Evolutionary conservation across 2,329 filamentous ascomycete genomes (phyloP).

Genomic region (Emmonsia crescens): DNA sequence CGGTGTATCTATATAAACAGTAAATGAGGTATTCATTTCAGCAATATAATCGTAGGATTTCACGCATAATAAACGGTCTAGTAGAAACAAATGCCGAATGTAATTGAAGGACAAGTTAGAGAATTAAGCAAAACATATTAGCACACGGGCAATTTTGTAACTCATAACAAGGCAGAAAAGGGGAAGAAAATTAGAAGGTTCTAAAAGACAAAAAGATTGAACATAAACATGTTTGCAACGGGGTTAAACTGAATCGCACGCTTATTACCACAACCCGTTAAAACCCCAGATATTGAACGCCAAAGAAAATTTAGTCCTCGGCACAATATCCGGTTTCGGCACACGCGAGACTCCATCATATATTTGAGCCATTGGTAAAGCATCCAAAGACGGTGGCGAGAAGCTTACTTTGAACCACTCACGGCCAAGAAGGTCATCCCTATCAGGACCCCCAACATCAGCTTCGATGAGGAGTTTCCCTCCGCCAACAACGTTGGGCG

Average conservation of each 20-base stretch:
- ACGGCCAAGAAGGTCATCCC: background rate
- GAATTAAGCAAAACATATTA: background rate
- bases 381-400: background rate
- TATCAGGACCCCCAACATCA: conserved; percentile 4
- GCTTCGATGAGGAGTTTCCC: conserved; percentile 4
- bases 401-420: conserved; percentile 3
- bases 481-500: background rate
- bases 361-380: conserved; percentile 4
- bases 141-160: background rate
- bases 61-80: background rate
- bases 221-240: background rate
- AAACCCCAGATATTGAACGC: conserved; percentile 6
- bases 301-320: conserved; percentile 1
- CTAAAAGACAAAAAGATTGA: background rate
- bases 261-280: background rate
- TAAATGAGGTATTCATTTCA: too few species aligned
- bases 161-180: background rate
- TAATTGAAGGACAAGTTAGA: background rate
- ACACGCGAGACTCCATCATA: background rate
- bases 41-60: background rate
- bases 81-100: background rate
- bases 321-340: conserved; percentile 1
- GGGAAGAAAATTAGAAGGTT: background rate
- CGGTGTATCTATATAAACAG: too few species aligned
- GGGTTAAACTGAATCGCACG: background rate